These are phyloP conservation scores for Arabidopsis hybrid DNA, from an alignment of 441 rosid species.

Conservation along the genomic window DNA sequence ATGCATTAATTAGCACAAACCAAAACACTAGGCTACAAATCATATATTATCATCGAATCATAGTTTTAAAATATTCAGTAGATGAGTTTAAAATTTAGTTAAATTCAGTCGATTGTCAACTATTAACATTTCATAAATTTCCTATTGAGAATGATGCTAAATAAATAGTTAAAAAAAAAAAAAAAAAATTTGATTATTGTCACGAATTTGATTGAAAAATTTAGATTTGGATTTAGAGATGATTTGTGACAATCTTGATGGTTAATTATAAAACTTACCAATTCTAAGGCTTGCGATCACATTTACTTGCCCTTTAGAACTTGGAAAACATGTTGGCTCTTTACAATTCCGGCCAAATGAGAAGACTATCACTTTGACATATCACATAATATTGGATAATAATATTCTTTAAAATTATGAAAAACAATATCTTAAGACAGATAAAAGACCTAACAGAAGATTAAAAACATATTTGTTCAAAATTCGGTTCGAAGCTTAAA, in stretches of 20 bases:
- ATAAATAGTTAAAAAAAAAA: too few relatives aligned
- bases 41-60: too few relatives aligned
- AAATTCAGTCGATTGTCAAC: not conserved
- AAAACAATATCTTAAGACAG: not conserved
- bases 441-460: not conserved
- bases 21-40: not conserved
- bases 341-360: not conserved
- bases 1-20: not conserved
- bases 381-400: not conserved
- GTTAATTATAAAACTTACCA: not conserved
- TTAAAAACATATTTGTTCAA: not conserved
- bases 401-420: too few relatives aligned
- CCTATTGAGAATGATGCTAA: not conserved
- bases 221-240: too few relatives aligned
- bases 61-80: too few relatives aligned
- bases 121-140: not conserved
- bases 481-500: constrained; percentile 27
- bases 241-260: not conserved
- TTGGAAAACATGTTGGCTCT: constrained; percentile 3
- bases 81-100: not conserved
- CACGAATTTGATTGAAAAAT: not conserved
- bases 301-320: not conserved
- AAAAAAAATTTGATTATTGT: too few relatives aligned
- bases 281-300: not conserved
- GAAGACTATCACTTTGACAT: not conserved